These are phyloP conservation scores for Carpinus fangiana DNA, from an alignment of 306 rosid genomes.

Conservation along the genomic window DNA sequence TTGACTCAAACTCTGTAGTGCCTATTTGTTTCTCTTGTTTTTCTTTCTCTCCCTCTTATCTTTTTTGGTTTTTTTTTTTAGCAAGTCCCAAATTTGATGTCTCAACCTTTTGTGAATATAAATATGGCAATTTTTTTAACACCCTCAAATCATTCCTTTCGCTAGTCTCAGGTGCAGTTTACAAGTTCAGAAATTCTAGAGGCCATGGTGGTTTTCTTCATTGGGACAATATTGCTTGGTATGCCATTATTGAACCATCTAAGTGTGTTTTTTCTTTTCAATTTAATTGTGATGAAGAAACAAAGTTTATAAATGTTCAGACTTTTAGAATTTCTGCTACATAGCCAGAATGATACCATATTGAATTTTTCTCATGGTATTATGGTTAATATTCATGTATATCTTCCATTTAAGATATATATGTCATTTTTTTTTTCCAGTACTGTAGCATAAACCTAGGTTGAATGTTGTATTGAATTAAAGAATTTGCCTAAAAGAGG, in stretches of 20 bases:
- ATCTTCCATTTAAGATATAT: background rate
- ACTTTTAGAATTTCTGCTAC: background rate
- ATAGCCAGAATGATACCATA: background rate
- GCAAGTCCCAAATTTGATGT: background rate
- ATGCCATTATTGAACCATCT: constrained; percentile 22
- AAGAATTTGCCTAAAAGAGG: background rate
- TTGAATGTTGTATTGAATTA: background rate
- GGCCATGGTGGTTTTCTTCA: constrained; percentile 95
- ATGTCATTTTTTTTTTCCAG: background rate
- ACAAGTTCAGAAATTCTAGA: constrained; percentile 68
- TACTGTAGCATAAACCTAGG: background rate
- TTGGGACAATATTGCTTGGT: constrained; percentile 74
- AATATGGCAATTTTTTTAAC: constrained; percentile 2
- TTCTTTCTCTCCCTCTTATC: background rate
- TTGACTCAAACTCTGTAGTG: background rate
- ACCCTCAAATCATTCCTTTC: constrained; percentile 15
- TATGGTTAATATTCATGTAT: background rate
- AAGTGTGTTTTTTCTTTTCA: background rate
- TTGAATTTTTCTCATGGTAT: background rate
- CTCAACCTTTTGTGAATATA: background rate
- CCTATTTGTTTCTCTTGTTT: background rate
- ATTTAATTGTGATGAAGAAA: background rate
- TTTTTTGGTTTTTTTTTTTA: too few relatives aligned
- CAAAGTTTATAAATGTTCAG: background rate
- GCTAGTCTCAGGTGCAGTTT: constrained; percentile 72